Evolutionary conservation across 176 grass and related monocot species (phyloP).

Genomic region (Zoysia pacifica): DNA sequence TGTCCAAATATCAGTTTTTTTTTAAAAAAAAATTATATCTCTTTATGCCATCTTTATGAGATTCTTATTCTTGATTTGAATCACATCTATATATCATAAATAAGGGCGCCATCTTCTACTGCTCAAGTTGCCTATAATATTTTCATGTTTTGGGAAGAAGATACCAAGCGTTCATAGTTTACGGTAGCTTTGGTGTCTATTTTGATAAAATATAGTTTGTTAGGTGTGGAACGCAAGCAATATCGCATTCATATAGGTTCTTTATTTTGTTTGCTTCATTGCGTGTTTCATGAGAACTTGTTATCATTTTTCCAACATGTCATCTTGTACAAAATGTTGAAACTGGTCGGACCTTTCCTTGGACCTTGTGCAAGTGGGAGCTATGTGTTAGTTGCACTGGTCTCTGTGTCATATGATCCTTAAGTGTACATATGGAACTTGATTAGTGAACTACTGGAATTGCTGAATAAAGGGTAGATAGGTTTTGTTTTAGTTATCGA

Average conservation of each 20-base stretch:
- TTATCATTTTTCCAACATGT: background rate
- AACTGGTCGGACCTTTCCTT: too few relatives aligned
- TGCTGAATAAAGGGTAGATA: background rate
- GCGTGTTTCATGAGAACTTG: background rate
- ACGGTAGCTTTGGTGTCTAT: background rate
- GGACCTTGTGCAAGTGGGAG: too few relatives aligned
- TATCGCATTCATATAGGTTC: background rate
- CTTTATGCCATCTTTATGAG: background rate
- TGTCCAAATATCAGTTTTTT: background rate
- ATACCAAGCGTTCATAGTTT: background rate
- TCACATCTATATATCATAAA: background rate
- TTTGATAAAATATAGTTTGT: slow-evolving; percentile 8
- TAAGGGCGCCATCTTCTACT: background rate
- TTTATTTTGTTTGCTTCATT: slow-evolving; percentile 3
- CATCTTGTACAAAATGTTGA: too few relatives aligned
- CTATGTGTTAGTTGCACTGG: background rate
- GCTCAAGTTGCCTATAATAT: background rate
- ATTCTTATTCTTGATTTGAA: slow-evolving; percentile 5
- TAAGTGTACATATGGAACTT: background rate
- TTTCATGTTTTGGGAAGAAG: background rate
- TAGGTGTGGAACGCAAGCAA: background rate
- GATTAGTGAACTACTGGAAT: background rate
- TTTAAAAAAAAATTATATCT: background rate
- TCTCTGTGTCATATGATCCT: background rate
- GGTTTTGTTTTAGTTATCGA: background rate